Percentiles rank a stretch among this genome's conserved stretches.
Evolutionary conservation across 1,284 basidiomycete genomes (phyloP).

Genomic region (Ganoderma resinaceum): DNA sequence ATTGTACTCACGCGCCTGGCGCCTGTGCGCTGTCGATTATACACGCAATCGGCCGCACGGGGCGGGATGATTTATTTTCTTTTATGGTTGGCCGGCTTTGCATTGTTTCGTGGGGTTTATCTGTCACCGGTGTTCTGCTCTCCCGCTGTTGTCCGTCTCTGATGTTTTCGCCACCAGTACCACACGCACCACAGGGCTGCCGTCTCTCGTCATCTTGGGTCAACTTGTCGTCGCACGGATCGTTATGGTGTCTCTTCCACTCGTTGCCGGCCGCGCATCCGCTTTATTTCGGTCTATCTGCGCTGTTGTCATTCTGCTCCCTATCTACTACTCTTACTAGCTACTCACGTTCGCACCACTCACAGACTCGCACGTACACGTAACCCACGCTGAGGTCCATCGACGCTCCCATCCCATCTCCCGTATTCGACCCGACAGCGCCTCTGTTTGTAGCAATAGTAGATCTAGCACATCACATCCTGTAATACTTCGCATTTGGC

Average conservation of each 20-base stretch:
- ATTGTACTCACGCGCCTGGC: conserved; percentile 29
- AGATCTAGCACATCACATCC: conserved; percentile 28
- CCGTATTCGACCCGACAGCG: conserved; percentile 1
- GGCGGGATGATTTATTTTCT: conserved; percentile 14
- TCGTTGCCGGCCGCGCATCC: conserved; percentile 19
- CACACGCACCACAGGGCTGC: conserved; percentile 25
- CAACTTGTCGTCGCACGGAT: conserved; percentile 21
- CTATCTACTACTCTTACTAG: neutral
- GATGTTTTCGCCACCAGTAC: conserved; percentile 6
- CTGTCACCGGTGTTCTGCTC: neutral
- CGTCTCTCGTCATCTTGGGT: conserved; percentile 24
- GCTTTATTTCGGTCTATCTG: neutral
- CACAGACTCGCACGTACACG: conserved; percentile 11
- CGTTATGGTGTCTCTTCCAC: conserved; percentile 19
- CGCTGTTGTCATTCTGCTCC: neutral
- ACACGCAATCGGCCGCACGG: conserved; percentile 26
- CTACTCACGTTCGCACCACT: conserved; percentile 3
- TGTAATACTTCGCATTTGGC: conserved; percentile 39
- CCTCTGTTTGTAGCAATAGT: conserved; percentile 36
- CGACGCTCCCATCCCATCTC: neutral
- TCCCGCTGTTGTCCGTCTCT: conserved; percentile 5
- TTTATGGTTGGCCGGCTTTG: conserved; percentile 4
- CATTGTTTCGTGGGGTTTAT: neutral
- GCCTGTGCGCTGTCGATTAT: conserved; percentile 25
- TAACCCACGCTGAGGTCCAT: conserved; percentile 17